A percentile compares a stretch with the other conserved stretches of the same genome.
Evolutionary conservation across 345 rosid genomes (phyloP).

Genomic region (Orychophragmus violaceus): DNA sequence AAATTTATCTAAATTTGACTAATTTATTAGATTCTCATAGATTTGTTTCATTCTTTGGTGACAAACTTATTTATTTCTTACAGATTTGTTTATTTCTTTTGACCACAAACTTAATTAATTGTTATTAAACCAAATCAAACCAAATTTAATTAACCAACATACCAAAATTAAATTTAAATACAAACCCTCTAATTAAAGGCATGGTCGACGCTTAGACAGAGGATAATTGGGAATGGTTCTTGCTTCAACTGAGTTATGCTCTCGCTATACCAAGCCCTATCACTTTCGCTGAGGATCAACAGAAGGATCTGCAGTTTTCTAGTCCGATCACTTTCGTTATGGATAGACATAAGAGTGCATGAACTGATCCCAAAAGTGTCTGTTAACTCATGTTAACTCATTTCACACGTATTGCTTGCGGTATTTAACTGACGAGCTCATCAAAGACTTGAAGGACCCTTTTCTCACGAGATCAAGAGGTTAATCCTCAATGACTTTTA

Average conservation of each 20-base stretch:
- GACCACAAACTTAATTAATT: no score
- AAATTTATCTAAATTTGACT: no score
- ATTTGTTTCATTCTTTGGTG: no score
- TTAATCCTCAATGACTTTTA: slow-evolving; percentile 66
- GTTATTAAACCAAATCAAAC: no score
- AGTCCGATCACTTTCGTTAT: slow-evolving; percentile 72
- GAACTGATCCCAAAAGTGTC: slow-evolving; percentile 61
- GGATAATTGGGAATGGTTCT: slow-evolving; percentile 90
- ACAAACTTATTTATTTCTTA: no score
- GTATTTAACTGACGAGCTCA: slow-evolving; percentile 61
- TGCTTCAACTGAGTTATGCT: slow-evolving; percentile 61
- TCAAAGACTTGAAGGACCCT: slow-evolving; percentile 69
- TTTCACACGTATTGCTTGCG: slow-evolving; percentile 69
- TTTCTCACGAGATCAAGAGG: slow-evolving; percentile 81
- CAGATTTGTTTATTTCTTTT: no score
- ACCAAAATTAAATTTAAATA: no score
- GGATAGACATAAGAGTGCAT: slow-evolving; percentile 65
- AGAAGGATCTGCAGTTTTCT: slow-evolving; percentile 57
- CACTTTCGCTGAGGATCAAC: slow-evolving; percentile 71
- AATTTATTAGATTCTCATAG: no score
- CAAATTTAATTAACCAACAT: no score
- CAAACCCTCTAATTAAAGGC: no score
- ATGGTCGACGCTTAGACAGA: slow-evolving; percentile 69
- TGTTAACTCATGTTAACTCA: slow-evolving; percentile 44
- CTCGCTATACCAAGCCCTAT: slow-evolving; percentile 49